These are phyloP conservation scores for Eragrostis curvula DNA, from an alignment of 176 grass and related monocot genomes.

Conservation along the genomic window DNA sequence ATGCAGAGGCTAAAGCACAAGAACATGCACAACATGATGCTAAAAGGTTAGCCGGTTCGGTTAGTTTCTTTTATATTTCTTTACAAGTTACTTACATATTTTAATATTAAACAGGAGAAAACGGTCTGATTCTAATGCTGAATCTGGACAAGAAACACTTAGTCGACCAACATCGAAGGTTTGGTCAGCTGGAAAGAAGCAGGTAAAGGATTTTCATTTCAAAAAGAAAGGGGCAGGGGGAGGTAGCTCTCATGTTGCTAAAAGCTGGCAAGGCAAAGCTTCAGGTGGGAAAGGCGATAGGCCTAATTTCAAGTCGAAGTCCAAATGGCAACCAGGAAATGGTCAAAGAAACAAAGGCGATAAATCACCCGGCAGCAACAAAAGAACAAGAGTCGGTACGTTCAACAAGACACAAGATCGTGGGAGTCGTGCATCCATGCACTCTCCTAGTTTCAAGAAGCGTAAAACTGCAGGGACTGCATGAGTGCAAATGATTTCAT, in stretches of 20 bases:
- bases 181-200: slow-evolving; percentile 46
- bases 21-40: slow-evolving; percentile 16
- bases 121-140: slow-evolving; percentile 12
- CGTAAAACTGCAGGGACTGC: neutral
- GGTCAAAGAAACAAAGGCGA: slow-evolving; percentile 19
- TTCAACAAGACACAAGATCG: slow-evolving; percentile 25
- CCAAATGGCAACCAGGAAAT: slow-evolving; percentile 21
- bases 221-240: slow-evolving; percentile 8
- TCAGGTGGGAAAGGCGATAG: neutral
- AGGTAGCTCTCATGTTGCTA: neutral
- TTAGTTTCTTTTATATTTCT: neutral
- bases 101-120: slow-evolving; percentile 50
- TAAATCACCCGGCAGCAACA: slow-evolving; percentile 3
- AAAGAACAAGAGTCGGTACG: neutral
- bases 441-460: slow-evolving; percentile 49
- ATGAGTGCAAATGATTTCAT: neutral
- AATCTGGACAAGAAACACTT: slow-evolving; percentile 22
- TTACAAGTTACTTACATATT: neutral
- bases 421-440: neutral
- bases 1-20: slow-evolving; percentile 12
- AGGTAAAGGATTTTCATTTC: slow-evolving; percentile 32
- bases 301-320: slow-evolving; percentile 29
- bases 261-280: slow-evolving; percentile 6
- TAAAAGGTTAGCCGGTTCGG: slow-evolving; percentile 44
- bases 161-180: neutral